phyloP scores from a whole-genome alignment of 2,329 filamentous ascomycete species.

The Colletotrichum sp. region DNA sequence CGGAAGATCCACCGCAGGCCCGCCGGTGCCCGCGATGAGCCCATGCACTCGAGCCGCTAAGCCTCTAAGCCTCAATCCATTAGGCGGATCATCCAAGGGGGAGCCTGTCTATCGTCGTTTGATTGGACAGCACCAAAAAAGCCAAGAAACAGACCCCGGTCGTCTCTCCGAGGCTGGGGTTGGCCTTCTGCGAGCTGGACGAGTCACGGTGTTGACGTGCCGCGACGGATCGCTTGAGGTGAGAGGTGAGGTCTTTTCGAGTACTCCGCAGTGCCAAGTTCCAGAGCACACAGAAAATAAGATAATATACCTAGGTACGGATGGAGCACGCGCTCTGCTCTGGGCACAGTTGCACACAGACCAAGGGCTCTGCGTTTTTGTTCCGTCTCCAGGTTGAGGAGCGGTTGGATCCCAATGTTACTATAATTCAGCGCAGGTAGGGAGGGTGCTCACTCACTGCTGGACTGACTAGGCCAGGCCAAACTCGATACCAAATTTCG shows the following conservation, averaged over 20 bases:
- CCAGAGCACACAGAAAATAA: not conserved
- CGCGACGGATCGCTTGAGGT: not conserved
- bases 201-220: not conserved
- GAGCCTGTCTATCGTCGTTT: not conserved
- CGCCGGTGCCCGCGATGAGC: not conserved
- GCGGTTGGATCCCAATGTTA: not conserved
- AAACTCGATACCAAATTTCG: not conserved
- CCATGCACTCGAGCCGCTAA: constrained; percentile 13
- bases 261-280: not conserved
- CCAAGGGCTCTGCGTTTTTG: not conserved
- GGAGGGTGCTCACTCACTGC: not conserved
- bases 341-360: not conserved
- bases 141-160: not conserved
- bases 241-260: not conserved
- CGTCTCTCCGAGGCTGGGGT: not conserved
- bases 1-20: not conserved
- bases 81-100: not conserved
- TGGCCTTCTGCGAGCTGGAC: not conserved
- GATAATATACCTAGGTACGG: not conserved
- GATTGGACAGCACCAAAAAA: not conserved
- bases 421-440: not conserved
- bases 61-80: constrained; percentile 21
- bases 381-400: not conserved
- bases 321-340: not conserved
- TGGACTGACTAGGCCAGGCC: not conserved